A percentile compares a stretch with the other conserved stretches of the same genome.
Conservation (phyloP, 2,329 filamentous ascomycete species). For the Endocalyx cinctus region DNA sequence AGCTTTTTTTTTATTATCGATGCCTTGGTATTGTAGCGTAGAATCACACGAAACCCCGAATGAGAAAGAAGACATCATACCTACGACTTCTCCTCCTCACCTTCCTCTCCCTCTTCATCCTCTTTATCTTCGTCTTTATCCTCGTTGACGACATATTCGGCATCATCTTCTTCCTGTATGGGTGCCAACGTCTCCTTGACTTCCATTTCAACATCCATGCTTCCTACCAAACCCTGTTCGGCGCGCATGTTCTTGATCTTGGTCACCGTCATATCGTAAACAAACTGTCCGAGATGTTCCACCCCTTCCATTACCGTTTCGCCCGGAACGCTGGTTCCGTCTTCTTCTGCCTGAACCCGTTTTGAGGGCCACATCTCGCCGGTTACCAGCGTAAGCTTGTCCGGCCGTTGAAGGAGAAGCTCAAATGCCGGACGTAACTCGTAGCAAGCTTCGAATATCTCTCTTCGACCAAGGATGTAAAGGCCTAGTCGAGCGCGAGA, state of each 20-base stretch:
- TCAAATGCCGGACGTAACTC: constrained; percentile 87
- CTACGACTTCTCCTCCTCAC: no score
- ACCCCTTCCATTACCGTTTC: constrained; percentile 79
- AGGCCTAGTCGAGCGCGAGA: constrained; percentile 88
- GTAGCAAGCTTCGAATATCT: constrained; percentile 82
- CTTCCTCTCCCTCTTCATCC: constrained; percentile 17
- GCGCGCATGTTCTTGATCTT: constrained; percentile 45
- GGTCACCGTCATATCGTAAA: constrained; percentile 87
- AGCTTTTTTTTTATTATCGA: no score
- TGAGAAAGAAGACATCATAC: no score
- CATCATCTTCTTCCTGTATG: constrained; percentile 25
- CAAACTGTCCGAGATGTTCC: constrained; percentile 93
- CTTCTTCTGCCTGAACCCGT: constrained; percentile 42
- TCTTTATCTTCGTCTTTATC: constrained; percentile 22
- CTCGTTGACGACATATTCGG: constrained; percentile 19
- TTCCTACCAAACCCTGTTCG: constrained; percentile 28
- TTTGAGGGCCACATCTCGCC: constrained; percentile 80
- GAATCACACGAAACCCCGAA: no score
- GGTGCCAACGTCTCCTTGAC: constrained; percentile 20
- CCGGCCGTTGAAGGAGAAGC: constrained; percentile 68
- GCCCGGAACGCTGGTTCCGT: constrained; percentile 45
- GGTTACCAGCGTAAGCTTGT: constrained; percentile 75
- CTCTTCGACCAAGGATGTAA: constrained; percentile 84
- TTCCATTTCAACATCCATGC: constrained; percentile 10
- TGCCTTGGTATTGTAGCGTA: no score